Percentiles rank a stretch among this genome's conserved stretches.
phyloP scores from a whole-genome alignment of 257 asterid genomes.

The Capsicum chinense region DNA sequence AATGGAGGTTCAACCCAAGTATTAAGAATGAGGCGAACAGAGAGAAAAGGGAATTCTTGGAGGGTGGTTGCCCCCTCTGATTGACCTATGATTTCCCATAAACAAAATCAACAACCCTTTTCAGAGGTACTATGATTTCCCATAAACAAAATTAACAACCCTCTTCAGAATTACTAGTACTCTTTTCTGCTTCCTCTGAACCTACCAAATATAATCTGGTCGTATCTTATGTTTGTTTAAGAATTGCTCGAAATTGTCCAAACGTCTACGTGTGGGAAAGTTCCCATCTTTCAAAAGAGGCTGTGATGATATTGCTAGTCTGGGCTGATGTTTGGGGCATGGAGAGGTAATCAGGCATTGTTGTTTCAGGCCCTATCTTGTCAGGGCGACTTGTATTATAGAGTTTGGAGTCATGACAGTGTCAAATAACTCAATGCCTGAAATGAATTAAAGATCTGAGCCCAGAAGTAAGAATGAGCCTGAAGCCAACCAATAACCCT shows the following conservation, averaged over 20 bases:
- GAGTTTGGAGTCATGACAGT: constrained; percentile 21
- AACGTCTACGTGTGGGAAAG: background rate
- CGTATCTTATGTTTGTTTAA: background rate
- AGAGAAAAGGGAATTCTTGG: constrained; percentile 18
- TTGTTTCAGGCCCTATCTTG: constrained; percentile 34
- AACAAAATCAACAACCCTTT: constrained; percentile 5
- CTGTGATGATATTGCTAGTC: constrained; percentile 1
- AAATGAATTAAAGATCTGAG: constrained; percentile 16
- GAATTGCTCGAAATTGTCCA: constrained; percentile 8
- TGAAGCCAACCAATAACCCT: constrained; percentile 21
- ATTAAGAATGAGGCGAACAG: background rate
- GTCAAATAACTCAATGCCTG: background rate
- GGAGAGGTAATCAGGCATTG: constrained; percentile 15
- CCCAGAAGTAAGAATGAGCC: constrained; percentile 21
- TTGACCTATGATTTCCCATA: background rate
- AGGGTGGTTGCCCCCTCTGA: background rate
- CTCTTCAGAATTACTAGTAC: constrained; percentile 10
- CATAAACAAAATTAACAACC: background rate
- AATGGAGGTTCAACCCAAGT: background rate
- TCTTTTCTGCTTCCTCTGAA: background rate
- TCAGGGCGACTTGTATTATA: constrained; percentile 28
- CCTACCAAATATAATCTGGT: background rate
- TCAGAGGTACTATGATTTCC: background rate
- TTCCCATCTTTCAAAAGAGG: constrained; percentile 20
- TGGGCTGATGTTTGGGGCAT: background rate